Evolutionary conservation across 1,284 basidiomycete genomes (phyloP), one percentile per base, ranked within the genome.

Genomic region (Ustilago loliicola): DNA sequence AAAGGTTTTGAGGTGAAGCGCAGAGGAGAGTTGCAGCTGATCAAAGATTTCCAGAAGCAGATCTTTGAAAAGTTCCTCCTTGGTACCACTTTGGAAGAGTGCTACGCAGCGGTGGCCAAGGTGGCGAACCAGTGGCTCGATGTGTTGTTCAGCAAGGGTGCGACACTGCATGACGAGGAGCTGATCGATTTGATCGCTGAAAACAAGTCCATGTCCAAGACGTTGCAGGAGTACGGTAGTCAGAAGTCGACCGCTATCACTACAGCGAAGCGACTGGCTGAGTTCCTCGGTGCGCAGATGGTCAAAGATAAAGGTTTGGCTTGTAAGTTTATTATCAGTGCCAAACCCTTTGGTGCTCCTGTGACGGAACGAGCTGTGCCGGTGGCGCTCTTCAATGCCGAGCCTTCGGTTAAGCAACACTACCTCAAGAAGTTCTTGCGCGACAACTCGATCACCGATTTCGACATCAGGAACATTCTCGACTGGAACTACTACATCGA

Each of bases 401-500:
- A 98, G 84, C 93, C 94, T 72, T 90, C 90, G 70, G 90, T 98
- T 79, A 98, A 98, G 88, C 90, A 93, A 40, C 91, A 91, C 50
- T 99, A 95, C 87, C 90, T 99, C 58, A 93, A 95, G 61, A 96
- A 93, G 87, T 99, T 97, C 95, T 89, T 99, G 68, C 97, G 96
- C 87, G 96, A 99, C 87, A 94, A 92, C 86, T 91, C 92, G 80
- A 89, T 99, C 36, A 89, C 90, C 51, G 92, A 92, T 82, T 98
- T 99, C 83, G 96, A 99, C 67, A 88, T 99, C 59, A 92, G 97
- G 17, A 92, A 93, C 11, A 98, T 99, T 80, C 90, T 99, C 75
- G 97, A 99, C 87, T 99, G 97, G 97, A 90, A 92, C 30, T 99
- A 99, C 87, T 99, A 99, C 88, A 97, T 98, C 82, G 97, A 99